Evolutionary conservation across 805 yeast genomes (phyloP), one percentile per base, ranked within the genome.

Genomic region (Metschnikowia lunata): DNA sequence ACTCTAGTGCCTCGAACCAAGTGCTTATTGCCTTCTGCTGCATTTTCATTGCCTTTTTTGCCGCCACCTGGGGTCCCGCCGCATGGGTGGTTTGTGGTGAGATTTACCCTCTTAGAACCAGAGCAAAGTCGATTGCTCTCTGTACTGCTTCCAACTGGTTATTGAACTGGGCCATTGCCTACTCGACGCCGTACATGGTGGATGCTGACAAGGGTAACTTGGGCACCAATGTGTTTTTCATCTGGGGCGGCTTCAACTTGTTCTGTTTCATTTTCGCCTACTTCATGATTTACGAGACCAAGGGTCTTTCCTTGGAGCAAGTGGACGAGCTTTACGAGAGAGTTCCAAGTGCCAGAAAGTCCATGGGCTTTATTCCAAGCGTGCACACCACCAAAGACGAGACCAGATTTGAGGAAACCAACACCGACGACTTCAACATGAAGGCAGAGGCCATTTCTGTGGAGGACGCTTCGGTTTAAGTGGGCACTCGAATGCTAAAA

Each of bases 101-200:
- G 55, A 54, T 63, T 42, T 66, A 52, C 59, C 61, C 72, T 9
- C 59, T 66, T 51, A 61, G 63, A 39, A 66, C 67, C 48, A 61
- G 72, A 59, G 67, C 68, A 48, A 65, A 66, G 60, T 65, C 71
- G 18, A 61, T 67, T 48, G 69, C 72, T 34, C 50, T 65, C 46
- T 67, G 69, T 50, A 60, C 71, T 36, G 72, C 71, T 34, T 62
- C 70, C 39, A 67, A 67, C 60, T 67, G 72, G 72, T 62, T 66
- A 55, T 65, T 64, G 65, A 67, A 67, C 62, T 67, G 67, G 66
- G 71, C 59, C 42, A 67, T 67, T 59, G 71, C 66, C 23, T 66
- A 61, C 55, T 66, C 70, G 14, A 67, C 71, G 42, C 72, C 72
- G 26, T 68, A 68, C 62, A 56, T 68, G 67, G 73, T 68, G 37